Evolutionary conservation across 495 filamentous ascomycete species (phyloP).

Genomic region (Podospora pseudopauciseta): DNA sequence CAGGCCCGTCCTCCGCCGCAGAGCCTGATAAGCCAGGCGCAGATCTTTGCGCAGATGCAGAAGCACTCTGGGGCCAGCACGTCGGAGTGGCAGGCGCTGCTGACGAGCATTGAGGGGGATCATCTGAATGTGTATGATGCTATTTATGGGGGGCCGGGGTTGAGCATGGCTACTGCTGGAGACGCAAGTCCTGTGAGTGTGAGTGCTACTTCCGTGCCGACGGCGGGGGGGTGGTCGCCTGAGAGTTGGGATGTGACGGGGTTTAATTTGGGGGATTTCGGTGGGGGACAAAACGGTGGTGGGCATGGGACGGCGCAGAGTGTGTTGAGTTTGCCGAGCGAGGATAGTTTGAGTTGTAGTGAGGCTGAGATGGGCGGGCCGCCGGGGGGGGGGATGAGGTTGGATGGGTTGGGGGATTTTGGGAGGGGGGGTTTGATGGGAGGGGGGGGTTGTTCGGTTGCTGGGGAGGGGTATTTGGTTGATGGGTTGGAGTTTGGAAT

Average conservation of each 20-base stretch:
- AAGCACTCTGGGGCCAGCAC: constrained; percentile 46
- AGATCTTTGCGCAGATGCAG: constrained; percentile 27
- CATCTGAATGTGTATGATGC: constrained; percentile 78
- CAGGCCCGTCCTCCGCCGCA: constrained; percentile 30
- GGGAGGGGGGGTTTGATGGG: background rate
- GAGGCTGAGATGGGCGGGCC: constrained; percentile 37
- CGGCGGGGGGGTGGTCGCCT: constrained; percentile 47
- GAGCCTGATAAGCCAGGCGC: constrained; percentile 24
- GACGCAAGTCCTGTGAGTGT: constrained; percentile 24
- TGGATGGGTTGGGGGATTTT: constrained; percentile 21
- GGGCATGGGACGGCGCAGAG: constrained; percentile 48
- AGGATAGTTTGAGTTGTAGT: constrained; percentile 65
- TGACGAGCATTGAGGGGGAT: constrained; percentile 73
- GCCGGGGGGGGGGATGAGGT: constrained; percentile 29
- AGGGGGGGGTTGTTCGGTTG: background rate
- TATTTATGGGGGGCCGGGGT: constrained; percentile 69
- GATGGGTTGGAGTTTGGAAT: constrained; percentile 33
- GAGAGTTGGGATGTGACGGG: constrained; percentile 52
- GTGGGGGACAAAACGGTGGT: constrained; percentile 31
- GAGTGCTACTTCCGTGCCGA: constrained; percentile 27
- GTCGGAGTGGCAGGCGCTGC: constrained; percentile 74
- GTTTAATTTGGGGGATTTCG: constrained; percentile 47
- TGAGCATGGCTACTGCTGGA: constrained; percentile 35
- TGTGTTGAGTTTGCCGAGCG: constrained; percentile 64
- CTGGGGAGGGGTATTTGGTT: constrained; percentile 32